phyloP scores from a whole-genome alignment of 2,329 filamentous ascomycete species.

The Aspergillus sp. region DNA sequence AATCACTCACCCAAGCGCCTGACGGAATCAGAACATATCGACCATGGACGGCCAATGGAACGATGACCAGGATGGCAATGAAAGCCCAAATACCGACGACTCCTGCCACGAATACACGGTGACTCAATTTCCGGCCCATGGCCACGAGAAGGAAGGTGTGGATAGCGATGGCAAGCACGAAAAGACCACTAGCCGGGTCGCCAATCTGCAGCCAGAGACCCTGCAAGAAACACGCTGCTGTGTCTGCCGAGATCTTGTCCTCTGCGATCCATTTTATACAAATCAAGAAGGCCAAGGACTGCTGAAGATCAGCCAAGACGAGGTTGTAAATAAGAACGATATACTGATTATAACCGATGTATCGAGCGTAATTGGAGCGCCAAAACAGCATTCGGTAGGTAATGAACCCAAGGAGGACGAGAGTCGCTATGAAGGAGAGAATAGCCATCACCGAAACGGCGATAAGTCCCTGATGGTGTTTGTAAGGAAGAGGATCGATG shows the following conservation, averaged over 20 bases:
- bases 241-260: constrained; percentile 39
- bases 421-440: constrained; percentile 42
- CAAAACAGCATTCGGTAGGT: constrained; percentile 48
- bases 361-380: constrained; percentile 42
- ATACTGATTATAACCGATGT: constrained; percentile 50
- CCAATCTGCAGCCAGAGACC: constrained; percentile 48
- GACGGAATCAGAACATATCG: constrained; percentile 42
- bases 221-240: constrained; percentile 44
- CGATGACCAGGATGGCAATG: constrained; percentile 39
- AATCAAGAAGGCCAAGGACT: constrained; percentile 45
- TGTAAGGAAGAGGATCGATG: constrained; percentile 29
- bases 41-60: constrained; percentile 40
- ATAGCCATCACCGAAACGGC: constrained; percentile 42
- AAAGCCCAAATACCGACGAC: constrained; percentile 43
- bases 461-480: constrained; percentile 38
- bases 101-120: constrained; percentile 38
- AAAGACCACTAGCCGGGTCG: constrained; percentile 47
- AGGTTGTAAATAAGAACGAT: constrained; percentile 50
- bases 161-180: constrained; percentile 49
- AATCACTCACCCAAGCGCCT: constrained; percentile 40
- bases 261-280: constrained; percentile 42
- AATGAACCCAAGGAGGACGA: constrained; percentile 41
- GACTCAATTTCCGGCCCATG: constrained; percentile 41
- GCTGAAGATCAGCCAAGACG: constrained; percentile 47
- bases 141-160: constrained; percentile 48